Evolutionary conservation across 148 eudicot species (phyloP), one percentile per base, ranked within the genome.

Genomic region (Drosera capensis): DNA sequence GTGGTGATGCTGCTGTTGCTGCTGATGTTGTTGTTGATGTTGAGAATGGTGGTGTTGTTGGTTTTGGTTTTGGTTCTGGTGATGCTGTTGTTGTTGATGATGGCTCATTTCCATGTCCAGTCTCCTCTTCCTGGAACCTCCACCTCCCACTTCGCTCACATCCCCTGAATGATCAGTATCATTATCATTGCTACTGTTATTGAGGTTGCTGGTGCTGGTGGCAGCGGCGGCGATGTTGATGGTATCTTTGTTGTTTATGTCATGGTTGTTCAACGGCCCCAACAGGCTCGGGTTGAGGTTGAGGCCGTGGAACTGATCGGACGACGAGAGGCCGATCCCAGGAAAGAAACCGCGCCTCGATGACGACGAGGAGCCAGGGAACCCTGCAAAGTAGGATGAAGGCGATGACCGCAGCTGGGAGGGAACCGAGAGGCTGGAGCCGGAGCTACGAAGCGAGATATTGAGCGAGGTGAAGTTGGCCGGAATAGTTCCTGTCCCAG

Each of bases 401-500:
- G 70, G 24, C 1, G 74, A 46, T 2, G 97, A 80, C 0, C 90
- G 73, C 2, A 87, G 65, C 12, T 82, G 90, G 0, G 97, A 88
- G 1, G 97, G 97, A 1, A 80, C 64, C 1, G 97, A 83, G 55
- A 83, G 71, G 52, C 70, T 74, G 3, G 94, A 83, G 3, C 97
- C 94, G 25, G 97, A 84, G 75, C 92, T 80, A 0, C 97, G 79
- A 3, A 88, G 66, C 0, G 92, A 80, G 21, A 88, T 88, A 49
- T 88, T 88, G 1, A 88, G 74, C 0, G 97, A 88, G 0, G 97
- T 80, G 56, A 88, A 88, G 46, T 88, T 88, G 0, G 97, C 97
- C 0, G 97, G 97, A 21, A 88, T 88, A 0, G 97, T 88, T 0
- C 97, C 97, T n/a, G 97, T 88, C 0, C 95, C 97, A 0, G 97